These are phyloP conservation scores for Arabidopsis suecica DNA, from an alignment of 345 rosid genomes.

Conservation along the genomic window DNA sequence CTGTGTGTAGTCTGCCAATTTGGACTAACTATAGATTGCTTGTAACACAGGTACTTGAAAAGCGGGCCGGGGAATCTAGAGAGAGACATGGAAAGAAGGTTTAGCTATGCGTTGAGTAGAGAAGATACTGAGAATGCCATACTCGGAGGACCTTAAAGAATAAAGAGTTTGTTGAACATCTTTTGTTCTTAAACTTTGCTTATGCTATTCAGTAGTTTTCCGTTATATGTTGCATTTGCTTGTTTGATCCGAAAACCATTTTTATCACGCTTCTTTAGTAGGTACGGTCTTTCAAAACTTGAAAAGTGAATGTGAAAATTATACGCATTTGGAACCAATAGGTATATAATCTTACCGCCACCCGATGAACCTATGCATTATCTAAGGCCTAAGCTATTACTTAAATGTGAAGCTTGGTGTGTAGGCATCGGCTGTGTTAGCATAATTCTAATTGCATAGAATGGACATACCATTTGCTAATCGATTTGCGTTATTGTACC, in stretches of 20 bases:
- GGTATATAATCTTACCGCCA: not conserved
- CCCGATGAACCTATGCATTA: not conserved
- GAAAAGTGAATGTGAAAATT: conserved; percentile 9
- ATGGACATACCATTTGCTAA: not conserved
- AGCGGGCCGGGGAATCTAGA: conserved; percentile 92
- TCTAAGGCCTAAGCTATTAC: not conserved
- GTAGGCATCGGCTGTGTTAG: not conserved
- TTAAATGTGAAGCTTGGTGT: not conserved
- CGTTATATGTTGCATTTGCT: conserved; percentile 12
- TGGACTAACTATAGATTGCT: conserved; percentile 7
- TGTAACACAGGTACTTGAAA: conserved; percentile 70
- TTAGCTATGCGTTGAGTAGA: conserved; percentile 92
- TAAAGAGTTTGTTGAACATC: conserved; percentile 20
- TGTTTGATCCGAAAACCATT: not conserved
- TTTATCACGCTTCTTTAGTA: not conserved
- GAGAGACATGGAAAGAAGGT: conserved; percentile 92
- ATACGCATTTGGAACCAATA: not conserved
- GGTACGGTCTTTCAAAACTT: not conserved
- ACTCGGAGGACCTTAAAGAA: conserved; percentile 83
- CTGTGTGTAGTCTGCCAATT: not conserved
- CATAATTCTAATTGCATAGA: not conserved
- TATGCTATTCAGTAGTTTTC: not conserved
- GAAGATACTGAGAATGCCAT: conserved; percentile 92
- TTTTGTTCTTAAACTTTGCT: conserved; percentile 12
- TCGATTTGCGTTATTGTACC: no score